Base-by-base conservation (phyloP, 2,329 filamentous ascomycete species). In the Graphium sp. region DNA sequence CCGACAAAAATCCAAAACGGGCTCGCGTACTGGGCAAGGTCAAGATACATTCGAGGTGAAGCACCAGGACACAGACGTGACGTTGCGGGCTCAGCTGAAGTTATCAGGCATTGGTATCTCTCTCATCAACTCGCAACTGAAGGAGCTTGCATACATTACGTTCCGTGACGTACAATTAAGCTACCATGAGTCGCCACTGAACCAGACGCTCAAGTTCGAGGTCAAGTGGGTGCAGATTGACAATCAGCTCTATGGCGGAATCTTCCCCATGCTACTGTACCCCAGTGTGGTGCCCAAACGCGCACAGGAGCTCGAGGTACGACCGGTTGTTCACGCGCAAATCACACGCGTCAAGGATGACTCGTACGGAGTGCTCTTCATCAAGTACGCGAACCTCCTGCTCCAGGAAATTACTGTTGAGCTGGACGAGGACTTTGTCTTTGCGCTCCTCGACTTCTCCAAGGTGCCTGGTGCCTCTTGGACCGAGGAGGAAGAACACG, bases 181-280 rank as follows among this genome's bases (percentile, higher is more conserved):
- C 35, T 93, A 89, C 51, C 83, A 74, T 32, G 89, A 98, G 44
- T 95, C 89, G n/a, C 69, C 74, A 12, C 60, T 94, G 11, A 93
- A 93, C 45, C 89, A 98, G 52, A 95, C 84, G 1, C 55, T 94
- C 35, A 87, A 82, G 26, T 61, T 89, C 28, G 81, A 83, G 0
- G 77, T 95, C 47, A 95, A 98, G 50, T 98, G 91, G 91, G 89
- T 98, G 17, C 89, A 98, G 52, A 81, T 98, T 41, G 89, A 98
- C 53, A 98, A 98, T 42, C 89, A 98, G 50, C 69, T 98, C 10
- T 98, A 98, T 44, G 91, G 91, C 17, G 89, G 91, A 16, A 85
- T 98, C 40, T 98, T 98, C 62, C 89, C 89, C 0, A 92, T 98
- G 55, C 73, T 98, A 18, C 62, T 98, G 32, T 98, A 98, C 48